These are phyloP conservation scores for Rhizoctonia solani DNA, from an alignment of 1,284 basidiomycete genomes.

Conservation along the genomic window DNA sequence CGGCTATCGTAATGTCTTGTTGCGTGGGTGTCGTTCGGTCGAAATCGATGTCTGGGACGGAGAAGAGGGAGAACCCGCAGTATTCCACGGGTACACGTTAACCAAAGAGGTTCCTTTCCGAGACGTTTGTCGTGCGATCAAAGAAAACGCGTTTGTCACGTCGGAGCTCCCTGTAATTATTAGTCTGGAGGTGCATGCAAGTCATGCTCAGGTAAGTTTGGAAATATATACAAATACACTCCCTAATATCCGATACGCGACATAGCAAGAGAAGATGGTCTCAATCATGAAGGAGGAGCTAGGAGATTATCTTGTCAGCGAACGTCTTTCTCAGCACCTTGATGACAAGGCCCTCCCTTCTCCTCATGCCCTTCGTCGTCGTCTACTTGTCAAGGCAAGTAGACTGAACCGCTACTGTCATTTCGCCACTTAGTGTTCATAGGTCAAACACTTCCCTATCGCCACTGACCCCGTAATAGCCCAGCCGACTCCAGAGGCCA, in stretches of 20 bases:
- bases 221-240: not conserved
- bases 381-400: slow-evolving; percentile 17
- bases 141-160: slow-evolving; percentile 5
- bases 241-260: too few species aligned
- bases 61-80: slow-evolving; percentile 9
- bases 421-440: not conserved
- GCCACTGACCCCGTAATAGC: not conserved
- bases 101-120: slow-evolving; percentile 27
- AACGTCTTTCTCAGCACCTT: slow-evolving; percentile 19
- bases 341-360: slow-evolving; percentile 25
- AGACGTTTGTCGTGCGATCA: slow-evolving; percentile 18
- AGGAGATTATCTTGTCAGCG: slow-evolving; percentile 18
- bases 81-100: slow-evolving; percentile 26
- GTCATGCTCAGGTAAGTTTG: slow-evolving; percentile 12
- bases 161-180: slow-evolving; percentile 27
- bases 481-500: not conserved
- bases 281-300: slow-evolving; percentile 26
- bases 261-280: slow-evolving; percentile 28
- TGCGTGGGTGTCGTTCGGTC: slow-evolving; percentile 15
- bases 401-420: not conserved
- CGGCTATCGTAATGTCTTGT: slow-evolving; percentile 7
- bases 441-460: slow-evolving; percentile 20
- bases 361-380: slow-evolving; percentile 24
- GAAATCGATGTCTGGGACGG: slow-evolving; percentile 32
- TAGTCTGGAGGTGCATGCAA: slow-evolving; percentile 26